Base-by-base conservation (phyloP, 2,329 filamentous ascomycete genomes). In the Lasiodiplodia theobromae region DNA sequence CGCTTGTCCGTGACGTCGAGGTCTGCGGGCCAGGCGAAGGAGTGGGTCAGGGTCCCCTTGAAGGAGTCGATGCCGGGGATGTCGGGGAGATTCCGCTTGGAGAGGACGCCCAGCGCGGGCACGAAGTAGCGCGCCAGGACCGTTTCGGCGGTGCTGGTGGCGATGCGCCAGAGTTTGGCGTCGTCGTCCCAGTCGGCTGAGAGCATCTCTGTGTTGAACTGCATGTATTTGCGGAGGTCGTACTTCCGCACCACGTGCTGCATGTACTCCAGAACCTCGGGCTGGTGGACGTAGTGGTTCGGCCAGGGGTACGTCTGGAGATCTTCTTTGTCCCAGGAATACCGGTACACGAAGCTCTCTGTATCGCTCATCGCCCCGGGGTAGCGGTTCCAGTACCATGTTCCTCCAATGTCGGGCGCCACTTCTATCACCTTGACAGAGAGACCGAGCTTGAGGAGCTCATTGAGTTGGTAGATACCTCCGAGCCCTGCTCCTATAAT, bases 201-300 rank as follows among this genome's bases (percentile, higher is more conserved):
- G 4, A 69, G 69, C 11, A 83, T 71, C 44, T 74, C 73, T 0
- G 80, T 83, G 58, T 82, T 74, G 75, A 84, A 83, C 16, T 78
- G 74, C 52, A 84, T 81, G 65, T 82, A 65, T 23, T 74, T 72
- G 4, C 75, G 72, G 5, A 84, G 70, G 40, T 79, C 69, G 67
- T 79, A 74, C 63, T 73, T 74, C 31, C 76, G 73, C 3, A 73
- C 72, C 8, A 82, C 74, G 49, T 77, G 74, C 18, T 77, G 65
- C 10, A 81, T 71, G 62, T 82, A 82, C 10, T 64, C 70, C 2
- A 79, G 73, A 1, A 77, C 73, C 25, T 82, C 78, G 6, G 76
- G 72, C 51, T 79, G 76, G 1, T 75, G 69, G 0, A 80, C 70
- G 65, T 80, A 82, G n/a, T 76, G 72, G 10, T 79, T 73, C 10